Evolutionary conservation across 768 basidiomycete genomes (phyloP), one percentile per base, ranked within the genome.

Genomic region (Lactifluus hygrophoroides): DNA sequence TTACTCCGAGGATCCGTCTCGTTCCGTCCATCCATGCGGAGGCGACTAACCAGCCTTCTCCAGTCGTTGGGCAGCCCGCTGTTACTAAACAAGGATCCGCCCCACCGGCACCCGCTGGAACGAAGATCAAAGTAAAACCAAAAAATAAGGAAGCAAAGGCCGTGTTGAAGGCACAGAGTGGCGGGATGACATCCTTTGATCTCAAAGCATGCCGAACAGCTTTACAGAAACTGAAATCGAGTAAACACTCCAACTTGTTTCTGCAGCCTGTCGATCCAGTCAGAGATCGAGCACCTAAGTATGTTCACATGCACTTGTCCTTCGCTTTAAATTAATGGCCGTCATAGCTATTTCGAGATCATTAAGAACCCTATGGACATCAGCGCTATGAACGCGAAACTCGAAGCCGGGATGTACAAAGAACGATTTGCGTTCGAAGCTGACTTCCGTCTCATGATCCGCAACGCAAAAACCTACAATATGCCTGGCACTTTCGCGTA

Each of bases 311-410:
- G 44, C 55, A 58, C 50, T 21, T 52, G 28, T 19, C 52, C 64
- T 57, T 44, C 38, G 17, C 40, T 62, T 19, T 34, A 42, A 27
- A 44, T 49, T 40, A 52, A 54, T 40, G 9, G 35, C 11, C 27
- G 27, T n/a, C 9, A 40, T 59, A 95, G 94, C 64, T 98, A 98
- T 70, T 92, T 93, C 66, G 85, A 89, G 53, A 73, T 94, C 58
- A 86, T 99, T 70, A 89, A 89, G 70, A 78, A 87, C 11, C 95
- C 96, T 0, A 97, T 99, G 91, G 96, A 99, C 68, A 76, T 98
- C 17, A 85, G 85, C 51, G 93, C 94, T 0, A 88, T 95, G 77
- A 76, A 79, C 27, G 87, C 87, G 37, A 97, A 95, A 69, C 74
- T 98, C 11, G 85, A 89, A 65, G 84, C 81, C 56, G 93, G 94